phyloP scores from a whole-genome alignment of 1,139 yeast genomes.

The Zhuliangozyma parablackwelliae region DNA sequence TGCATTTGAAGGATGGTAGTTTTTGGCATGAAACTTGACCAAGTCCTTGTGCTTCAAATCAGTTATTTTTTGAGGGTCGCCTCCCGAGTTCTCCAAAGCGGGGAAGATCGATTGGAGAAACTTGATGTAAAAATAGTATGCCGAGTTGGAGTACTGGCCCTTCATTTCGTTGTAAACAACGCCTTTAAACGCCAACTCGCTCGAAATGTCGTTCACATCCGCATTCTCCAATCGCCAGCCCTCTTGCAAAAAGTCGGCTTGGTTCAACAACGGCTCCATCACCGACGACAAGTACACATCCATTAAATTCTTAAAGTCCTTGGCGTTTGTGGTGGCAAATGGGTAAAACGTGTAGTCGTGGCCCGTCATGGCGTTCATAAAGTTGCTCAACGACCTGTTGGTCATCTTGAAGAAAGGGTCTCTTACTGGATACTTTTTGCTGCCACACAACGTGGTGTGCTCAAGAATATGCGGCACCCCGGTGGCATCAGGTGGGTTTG shows the following conservation, averaged over 20 bases:
- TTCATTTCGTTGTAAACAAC: slow-evolving; percentile 98
- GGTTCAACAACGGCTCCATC: slow-evolving; percentile 70
- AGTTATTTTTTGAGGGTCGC: slow-evolving; percentile 83
- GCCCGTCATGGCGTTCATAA: slow-evolving; percentile 99
- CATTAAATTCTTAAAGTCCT: slow-evolving; percentile 80
- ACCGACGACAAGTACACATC: slow-evolving; percentile 87
- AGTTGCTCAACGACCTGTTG: slow-evolving; percentile 78
- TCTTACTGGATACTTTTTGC: slow-evolving; percentile 82
- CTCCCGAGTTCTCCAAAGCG: slow-evolving; percentile 84
- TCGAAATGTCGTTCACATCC: slow-evolving; percentile 47
- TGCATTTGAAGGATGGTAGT: slow-evolving; percentile 90
- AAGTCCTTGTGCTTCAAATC: slow-evolving; percentile 70
- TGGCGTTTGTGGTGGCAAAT: slow-evolving; percentile 84
- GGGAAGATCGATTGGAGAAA: slow-evolving; percentile 87
- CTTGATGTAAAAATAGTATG: slow-evolving; percentile 78
- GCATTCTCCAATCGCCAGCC: slow-evolving; percentile 95
- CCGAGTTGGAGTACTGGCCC: slow-evolving; percentile 89
- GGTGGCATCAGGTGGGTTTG: slow-evolving; percentile 88
- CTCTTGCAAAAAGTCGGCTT: slow-evolving; percentile 87
- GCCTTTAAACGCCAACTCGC: slow-evolving; percentile 79
- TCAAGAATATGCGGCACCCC: slow-evolving; percentile 96
- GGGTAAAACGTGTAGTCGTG: slow-evolving; percentile 95
- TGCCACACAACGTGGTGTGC: slow-evolving; percentile 94
- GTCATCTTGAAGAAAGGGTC: slow-evolving; percentile 98
- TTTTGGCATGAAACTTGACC: slow-evolving; percentile 62